A percentile compares a stretch with the other conserved stretches of the same genome.
Conservation (phyloP, 192 early-diverging fungal species). For the Coemansia sp. region DNA sequence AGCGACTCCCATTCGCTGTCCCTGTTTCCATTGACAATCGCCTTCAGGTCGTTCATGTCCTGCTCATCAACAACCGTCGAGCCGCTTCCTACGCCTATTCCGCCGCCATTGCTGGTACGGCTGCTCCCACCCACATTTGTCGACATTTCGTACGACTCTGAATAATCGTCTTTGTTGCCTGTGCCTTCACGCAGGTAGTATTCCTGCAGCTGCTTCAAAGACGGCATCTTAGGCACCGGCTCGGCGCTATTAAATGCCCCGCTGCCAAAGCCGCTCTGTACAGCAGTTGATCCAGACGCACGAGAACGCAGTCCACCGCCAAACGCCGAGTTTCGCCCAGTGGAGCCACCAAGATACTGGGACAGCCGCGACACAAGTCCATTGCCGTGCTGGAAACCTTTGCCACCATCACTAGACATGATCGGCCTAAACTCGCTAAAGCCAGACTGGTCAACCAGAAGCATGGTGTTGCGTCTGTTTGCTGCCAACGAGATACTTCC, state of each 20-base stretch:
- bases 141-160: constrained; percentile 37
- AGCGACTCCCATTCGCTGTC: constrained; percentile 31
- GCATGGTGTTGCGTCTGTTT: constrained; percentile 40
- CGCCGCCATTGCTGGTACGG: neutral
- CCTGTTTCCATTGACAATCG: constrained; percentile 35
- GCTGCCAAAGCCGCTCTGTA: neutral
- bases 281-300: constrained; percentile 1
- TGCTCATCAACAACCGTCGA: constrained; percentile 26
- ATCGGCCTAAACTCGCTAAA: constrained; percentile 10
- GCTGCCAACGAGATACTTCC: constrained; percentile 20
- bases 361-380: constrained; percentile 43
- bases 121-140: neutral
- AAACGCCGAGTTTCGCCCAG: neutral
- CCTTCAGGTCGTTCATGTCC: constrained; percentile 34
- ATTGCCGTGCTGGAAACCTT: neutral
- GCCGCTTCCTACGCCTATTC: constrained; percentile 10
- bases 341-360: constrained; percentile 30
- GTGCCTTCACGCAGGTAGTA: constrained; percentile 42
- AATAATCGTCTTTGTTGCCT: constrained; percentile 3
- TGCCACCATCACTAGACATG: neutral
- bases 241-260: constrained; percentile 1
- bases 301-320: constrained; percentile 14
- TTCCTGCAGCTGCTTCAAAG: constrained; percentile 53
- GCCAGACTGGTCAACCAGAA: constrained; percentile 47
- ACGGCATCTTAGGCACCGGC: constrained; percentile 28